A percentile compares a stretch with the other conserved stretches of the same genome.
Conservation (phyloP, 2,329 filamentous ascomycete genomes). For the Whalleya microplaca region DNA sequence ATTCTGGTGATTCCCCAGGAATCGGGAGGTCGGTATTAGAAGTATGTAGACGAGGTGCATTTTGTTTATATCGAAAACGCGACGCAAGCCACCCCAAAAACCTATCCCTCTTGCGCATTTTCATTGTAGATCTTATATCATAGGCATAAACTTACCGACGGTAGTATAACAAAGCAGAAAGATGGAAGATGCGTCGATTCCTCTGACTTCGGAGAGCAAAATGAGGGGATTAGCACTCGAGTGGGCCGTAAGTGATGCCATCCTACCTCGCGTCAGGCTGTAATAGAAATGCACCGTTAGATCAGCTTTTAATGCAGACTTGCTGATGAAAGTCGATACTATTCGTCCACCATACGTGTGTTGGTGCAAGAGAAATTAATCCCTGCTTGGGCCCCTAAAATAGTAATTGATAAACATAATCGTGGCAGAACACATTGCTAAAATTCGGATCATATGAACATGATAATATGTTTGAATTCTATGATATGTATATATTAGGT, state of each 20-base stretch:
- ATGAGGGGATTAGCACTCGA: background rate
- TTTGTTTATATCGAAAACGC: background rate
- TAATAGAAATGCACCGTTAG: background rate
- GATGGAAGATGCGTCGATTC: background rate
- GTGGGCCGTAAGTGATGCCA: background rate
- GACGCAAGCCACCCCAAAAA: background rate
- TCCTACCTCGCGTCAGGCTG: background rate
- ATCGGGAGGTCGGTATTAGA: background rate
- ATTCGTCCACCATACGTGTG: background rate
- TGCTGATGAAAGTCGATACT: background rate
- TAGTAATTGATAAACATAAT: background rate
- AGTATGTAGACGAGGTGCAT: background rate
- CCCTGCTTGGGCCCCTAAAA: background rate
- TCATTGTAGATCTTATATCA: background rate
- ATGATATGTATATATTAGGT: too few relatives aligned
- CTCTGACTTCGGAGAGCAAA: background rate
- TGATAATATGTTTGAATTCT: too few relatives aligned
- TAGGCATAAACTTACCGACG: background rate
- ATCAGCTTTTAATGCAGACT: background rate
- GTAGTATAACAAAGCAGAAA: background rate
- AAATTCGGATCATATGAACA: too few relatives aligned
- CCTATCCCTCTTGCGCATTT: background rate
- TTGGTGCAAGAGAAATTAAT: background rate
- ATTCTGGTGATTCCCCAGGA: background rate
- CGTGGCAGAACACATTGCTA: background rate